Percentiles rank a stretch among this genome's conserved stretches.
Evolutionary conservation across 1,284 basidiomycete genomes (phyloP).

Genomic region (Volvariella volvacea): DNA sequence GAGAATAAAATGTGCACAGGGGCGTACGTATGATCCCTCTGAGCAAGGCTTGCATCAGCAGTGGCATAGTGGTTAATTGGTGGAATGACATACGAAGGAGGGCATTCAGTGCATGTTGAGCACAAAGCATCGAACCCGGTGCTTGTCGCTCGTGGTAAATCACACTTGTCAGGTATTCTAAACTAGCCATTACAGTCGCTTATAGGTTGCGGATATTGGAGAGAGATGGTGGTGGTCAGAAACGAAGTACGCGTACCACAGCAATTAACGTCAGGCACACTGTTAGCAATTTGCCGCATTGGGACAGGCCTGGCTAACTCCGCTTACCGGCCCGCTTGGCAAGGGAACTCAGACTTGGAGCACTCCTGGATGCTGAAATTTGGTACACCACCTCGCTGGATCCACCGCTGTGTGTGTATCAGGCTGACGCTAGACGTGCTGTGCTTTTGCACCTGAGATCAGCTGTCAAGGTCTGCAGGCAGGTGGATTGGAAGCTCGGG

Average conservation of each 20-base stretch:
- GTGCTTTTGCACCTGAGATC: too few species aligned
- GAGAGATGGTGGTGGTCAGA: not conserved
- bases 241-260: slow-evolving; percentile 4
- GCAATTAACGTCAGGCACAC: slow-evolving; percentile 1
- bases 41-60: slow-evolving; percentile 9
- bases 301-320: too few species aligned
- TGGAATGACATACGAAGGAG: slow-evolving; percentile 55
- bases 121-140: slow-evolving; percentile 74
- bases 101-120: slow-evolving; percentile 79
- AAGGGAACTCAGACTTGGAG: too few species aligned
- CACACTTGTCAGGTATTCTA: slow-evolving; percentile 43
- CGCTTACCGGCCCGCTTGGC: too few species aligned
- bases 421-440: too few species aligned
- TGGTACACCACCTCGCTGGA: too few species aligned
- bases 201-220: slow-evolving; percentile 2
- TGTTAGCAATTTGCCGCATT: slow-evolving; percentile 3
- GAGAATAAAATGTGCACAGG: not conserved
- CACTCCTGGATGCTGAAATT: too few species aligned
- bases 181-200: slow-evolving; percentile 58
- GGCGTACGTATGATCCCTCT: slow-evolving; percentile 61
- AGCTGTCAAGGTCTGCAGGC: too few species aligned
- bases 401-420: too few species aligned
- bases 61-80: slow-evolving; percentile 2
- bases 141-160: slow-evolving; percentile 79
- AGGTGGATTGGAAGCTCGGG: too few species aligned